Evolutionary conservation across 2,329 filamentous ascomycete species (phyloP).

Genomic region (Westerdykella aurantiaca): DNA sequence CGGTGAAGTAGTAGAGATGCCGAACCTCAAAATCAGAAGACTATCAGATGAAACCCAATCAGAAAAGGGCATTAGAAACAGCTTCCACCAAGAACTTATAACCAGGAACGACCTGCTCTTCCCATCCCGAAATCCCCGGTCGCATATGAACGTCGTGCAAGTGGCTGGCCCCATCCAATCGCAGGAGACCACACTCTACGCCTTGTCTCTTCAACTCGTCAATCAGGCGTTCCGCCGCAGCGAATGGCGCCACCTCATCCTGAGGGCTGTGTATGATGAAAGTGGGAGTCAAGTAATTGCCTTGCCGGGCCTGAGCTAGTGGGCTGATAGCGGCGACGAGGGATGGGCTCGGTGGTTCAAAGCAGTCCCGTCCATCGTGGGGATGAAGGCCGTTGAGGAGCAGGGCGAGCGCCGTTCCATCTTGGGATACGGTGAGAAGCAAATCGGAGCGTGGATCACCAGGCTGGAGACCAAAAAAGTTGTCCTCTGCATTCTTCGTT

Average conservation of each 20-base stretch:
- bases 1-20: no score
- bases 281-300: slow-evolving; percentile 10
- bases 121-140: slow-evolving; percentile 2
- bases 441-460: slow-evolving; percentile 11
- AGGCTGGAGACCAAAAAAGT: slow-evolving; percentile 5
- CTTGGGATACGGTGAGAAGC: slow-evolving; percentile 7
- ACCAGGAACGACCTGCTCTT: slow-evolving; percentile 3
- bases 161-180: slow-evolving; percentile 5
- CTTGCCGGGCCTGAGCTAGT: slow-evolving; percentile 6
- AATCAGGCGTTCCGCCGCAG: not conserved
- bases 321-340: slow-evolving; percentile 7
- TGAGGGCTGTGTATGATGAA: slow-evolving; percentile 10
- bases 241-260: slow-evolving; percentile 9
- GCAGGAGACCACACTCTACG: slow-evolving; percentile 4
- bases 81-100: slow-evolving; percentile 1
- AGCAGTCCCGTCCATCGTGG: not conserved
- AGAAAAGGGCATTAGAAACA: no score
- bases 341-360: not conserved
- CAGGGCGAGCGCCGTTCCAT: slow-evolving; percentile 6
- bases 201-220: slow-evolving; percentile 2
- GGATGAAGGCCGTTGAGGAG: slow-evolving; percentile 9
- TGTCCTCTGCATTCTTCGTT: slow-evolving; percentile 1
- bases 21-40: no score
- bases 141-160: slow-evolving; percentile 6
- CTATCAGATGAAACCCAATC: no score